Conservation (phyloP, 192 early-diverging fungal species). For the Phycomyces blakesleeanus region DNA sequence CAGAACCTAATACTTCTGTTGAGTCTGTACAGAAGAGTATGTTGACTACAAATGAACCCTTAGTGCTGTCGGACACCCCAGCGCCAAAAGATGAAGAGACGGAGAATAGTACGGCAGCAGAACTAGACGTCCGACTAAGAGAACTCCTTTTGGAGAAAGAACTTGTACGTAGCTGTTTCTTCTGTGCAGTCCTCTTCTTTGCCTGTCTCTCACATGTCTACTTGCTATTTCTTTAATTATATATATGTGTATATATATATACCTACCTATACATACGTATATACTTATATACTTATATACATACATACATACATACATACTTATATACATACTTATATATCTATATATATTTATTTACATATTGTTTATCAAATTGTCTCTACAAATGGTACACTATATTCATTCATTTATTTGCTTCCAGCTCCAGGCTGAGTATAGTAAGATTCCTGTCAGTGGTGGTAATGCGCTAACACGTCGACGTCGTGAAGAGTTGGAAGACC, state of each 20-base stretch:
- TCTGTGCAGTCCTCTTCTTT: slow-evolving; percentile 1
- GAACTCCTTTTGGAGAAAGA: slow-evolving; percentile 24
- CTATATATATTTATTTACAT: not conserved
- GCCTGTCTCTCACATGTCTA: not conserved
- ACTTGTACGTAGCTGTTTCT: slow-evolving; percentile 13
- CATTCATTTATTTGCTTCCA: slow-evolving; percentile 11
- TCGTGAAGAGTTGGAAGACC: slow-evolving; percentile 44
- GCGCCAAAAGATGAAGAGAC: not conserved
- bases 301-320: not conserved
- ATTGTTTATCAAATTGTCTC: not conserved
- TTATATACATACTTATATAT: not conserved
- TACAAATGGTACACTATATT: not conserved
- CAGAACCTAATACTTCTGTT: not conserved
- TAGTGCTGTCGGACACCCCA: not conserved
- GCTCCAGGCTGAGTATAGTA: slow-evolving; percentile 48
- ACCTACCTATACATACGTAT: not conserved
- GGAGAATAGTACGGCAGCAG: not conserved
- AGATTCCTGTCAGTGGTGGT: slow-evolving; percentile 47
- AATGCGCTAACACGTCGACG: slow-evolving; percentile 39
- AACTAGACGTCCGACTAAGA: slow-evolving; percentile 15
- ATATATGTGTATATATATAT: not conserved
- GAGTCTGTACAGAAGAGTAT: not conserved
- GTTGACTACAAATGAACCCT: not conserved
- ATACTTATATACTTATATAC: too few relatives aligned
- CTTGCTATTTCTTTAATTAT: not conserved